These are phyloP conservation scores for Monilinia polystroma DNA, from an alignment of 2,329 filamentous ascomycete species.

Conservation along the genomic window DNA sequence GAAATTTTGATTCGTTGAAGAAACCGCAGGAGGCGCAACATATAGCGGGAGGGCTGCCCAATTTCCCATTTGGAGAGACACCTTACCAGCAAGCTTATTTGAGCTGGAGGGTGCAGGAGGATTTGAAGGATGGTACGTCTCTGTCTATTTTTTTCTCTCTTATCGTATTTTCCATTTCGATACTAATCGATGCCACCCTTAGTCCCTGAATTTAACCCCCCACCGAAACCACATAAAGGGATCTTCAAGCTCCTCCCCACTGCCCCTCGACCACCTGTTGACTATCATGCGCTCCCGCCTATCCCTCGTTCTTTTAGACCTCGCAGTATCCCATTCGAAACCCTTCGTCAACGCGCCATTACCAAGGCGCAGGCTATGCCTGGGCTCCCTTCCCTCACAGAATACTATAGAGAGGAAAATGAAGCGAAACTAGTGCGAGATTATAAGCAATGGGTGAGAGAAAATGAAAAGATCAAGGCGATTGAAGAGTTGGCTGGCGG, in stretches of 20 bases:
- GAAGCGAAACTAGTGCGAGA: background rate
- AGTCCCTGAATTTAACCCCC: constrained; percentile 26
- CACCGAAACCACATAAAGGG: background rate
- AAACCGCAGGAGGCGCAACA: constrained; percentile 18
- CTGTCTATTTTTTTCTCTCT: background rate
- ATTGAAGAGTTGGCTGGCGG: background rate
- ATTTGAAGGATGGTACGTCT: constrained; percentile 34
- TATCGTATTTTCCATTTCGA: background rate
- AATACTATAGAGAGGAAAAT: constrained; percentile 1
- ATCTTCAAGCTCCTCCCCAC: constrained; percentile 1
- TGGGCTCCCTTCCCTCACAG: background rate
- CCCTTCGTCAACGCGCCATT: constrained; percentile 7
- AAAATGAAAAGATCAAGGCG: background rate
- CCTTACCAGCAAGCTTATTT: constrained; percentile 33
- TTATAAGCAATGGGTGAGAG: background rate
- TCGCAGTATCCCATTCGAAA: background rate
- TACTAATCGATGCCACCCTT: constrained; percentile 9
- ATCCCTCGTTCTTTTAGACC: constrained; percentile 26
- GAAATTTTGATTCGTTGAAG: background rate
- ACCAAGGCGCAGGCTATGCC: background rate
- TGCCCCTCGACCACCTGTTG: background rate
- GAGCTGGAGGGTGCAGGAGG: constrained; percentile 33
- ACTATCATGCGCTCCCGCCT: constrained; percentile 27
- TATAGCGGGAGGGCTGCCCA: constrained; percentile 16
- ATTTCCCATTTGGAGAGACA: constrained; percentile 38